Percentiles rank a stretch among this genome's conserved stretches.
phyloP scores from a whole-genome alignment of 768 basidiomycete genomes.

The Kwoniella pini region DNA sequence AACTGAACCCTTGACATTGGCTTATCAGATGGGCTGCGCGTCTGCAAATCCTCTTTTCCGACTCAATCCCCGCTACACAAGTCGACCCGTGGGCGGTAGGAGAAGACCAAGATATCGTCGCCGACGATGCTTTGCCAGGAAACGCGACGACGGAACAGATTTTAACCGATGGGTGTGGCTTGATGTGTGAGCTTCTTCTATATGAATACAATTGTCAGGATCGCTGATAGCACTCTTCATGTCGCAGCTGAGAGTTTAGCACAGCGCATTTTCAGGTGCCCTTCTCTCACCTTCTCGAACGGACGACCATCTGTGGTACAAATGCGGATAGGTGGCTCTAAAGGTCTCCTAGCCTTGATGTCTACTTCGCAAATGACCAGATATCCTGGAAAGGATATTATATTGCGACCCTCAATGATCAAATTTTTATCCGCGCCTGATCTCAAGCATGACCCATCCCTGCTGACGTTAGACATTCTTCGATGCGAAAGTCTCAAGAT shows the following conservation, averaged over 20 bases:
- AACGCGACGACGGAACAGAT: slow-evolving; percentile 35
- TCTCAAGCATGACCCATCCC: slow-evolving; percentile 29
- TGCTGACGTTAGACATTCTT: slow-evolving; percentile 33
- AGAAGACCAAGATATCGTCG: slow-evolving; percentile 31
- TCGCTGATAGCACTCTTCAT: neutral
- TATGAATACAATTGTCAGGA: neutral
- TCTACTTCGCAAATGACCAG: slow-evolving; percentile 12
- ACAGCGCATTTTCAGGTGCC: slow-evolving; percentile 14
- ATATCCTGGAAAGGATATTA: slow-evolving; percentile 32
- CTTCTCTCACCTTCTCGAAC: neutral
- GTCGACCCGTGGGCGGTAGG: slow-evolving; percentile 15
- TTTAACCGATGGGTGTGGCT: slow-evolving; percentile 46
- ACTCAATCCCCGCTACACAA: slow-evolving; percentile 30
- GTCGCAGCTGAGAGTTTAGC: slow-evolving; percentile 33
- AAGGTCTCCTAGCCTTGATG: slow-evolving; percentile 46
- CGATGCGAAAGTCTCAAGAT: slow-evolving; percentile 27
- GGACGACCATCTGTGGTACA: slow-evolving; percentile 38
- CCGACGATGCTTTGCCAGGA: neutral
- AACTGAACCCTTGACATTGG: no score
- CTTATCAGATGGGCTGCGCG: slow-evolving; percentile 38
- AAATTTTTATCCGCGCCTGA: slow-evolving; percentile 25
- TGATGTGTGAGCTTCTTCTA: slow-evolving; percentile 37
- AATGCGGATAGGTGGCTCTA: slow-evolving; percentile 39
- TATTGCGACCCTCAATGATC: slow-evolving; percentile 42
- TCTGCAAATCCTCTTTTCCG: slow-evolving; percentile 39